Evolutionary conservation across 306 rosid species (phyloP).

Genomic region (Rosa multiflora): DNA sequence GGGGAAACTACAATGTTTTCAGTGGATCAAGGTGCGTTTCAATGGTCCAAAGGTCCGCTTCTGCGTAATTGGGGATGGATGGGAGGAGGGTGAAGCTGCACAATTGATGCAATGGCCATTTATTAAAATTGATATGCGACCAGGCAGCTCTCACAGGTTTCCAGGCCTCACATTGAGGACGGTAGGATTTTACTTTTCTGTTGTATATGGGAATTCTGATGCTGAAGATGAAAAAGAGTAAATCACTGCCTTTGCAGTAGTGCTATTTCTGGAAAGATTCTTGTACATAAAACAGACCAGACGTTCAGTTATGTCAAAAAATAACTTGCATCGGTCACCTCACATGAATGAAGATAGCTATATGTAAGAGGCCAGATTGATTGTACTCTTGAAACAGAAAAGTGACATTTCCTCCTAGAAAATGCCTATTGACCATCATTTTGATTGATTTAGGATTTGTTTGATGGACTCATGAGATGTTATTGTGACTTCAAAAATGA

Average conservation of each 20-base stretch:
- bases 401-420: not conserved
- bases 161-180: conserved; percentile 84
- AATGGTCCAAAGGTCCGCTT: conserved; percentile 64
- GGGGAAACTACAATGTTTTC: conserved; percentile 75
- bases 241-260: conserved; percentile 19
- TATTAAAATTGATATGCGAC: conserved; percentile 68
- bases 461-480: not conserved
- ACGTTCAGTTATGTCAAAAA: conserved; percentile 7
- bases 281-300: conserved; percentile 25
- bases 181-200: conserved; percentile 64
- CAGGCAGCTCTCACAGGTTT: conserved; percentile 74
- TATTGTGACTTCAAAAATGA: not conserved
- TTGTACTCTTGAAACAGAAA: not conserved
- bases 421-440: not conserved
- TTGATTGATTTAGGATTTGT: not conserved
- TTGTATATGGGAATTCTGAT: conserved; percentile 62
- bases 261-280: conserved; percentile 25
- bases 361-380: conserved; percentile 8
- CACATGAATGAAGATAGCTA: conserved; percentile 14
- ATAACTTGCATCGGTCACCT: conserved; percentile 13
- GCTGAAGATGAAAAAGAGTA: conserved; percentile 49
- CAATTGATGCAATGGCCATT: conserved; percentile 82
- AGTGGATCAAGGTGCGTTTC: conserved; percentile 76
- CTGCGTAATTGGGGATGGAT: conserved; percentile 88
- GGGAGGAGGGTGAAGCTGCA: conserved; percentile 95